Evolutionary conservation across 345 rosid genomes (phyloP).

Genomic region (Acer yangbiense): DNA sequence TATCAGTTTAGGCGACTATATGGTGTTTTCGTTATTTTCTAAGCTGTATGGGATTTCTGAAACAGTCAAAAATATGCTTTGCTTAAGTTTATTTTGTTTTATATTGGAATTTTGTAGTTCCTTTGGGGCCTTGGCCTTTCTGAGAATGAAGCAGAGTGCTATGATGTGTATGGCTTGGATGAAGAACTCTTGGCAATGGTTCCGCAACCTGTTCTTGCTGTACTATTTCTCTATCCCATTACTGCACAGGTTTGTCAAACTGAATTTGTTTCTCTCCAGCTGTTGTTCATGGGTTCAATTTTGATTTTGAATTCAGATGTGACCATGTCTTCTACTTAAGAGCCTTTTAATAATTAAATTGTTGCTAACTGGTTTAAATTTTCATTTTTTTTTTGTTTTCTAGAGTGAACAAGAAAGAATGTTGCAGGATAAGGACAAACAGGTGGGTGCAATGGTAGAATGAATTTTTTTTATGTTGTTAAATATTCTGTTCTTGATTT

Average conservation of each 20-base stretch:
- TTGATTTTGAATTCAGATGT: background rate
- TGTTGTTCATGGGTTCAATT: background rate
- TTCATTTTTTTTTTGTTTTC: conserved; percentile 8
- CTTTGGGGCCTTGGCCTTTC: conserved; percentile 86
- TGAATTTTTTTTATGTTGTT: background rate
- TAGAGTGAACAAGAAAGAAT: conserved; percentile 86
- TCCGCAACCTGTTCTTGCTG: conserved; percentile 91
- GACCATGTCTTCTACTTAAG: background rate
- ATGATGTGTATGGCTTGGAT: conserved; percentile 89
- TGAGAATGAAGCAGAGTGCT: conserved; percentile 68
- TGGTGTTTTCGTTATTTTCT: background rate
- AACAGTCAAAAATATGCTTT: background rate
- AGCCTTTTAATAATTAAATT: background rate
- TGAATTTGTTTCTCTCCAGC: conserved; percentile 3
- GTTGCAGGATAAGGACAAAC: conserved; percentile 51
- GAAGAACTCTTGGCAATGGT: conserved; percentile 86
- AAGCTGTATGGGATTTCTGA: background rate
- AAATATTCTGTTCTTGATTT: conserved; percentile 1
- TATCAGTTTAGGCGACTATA: background rate
- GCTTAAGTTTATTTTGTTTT: conserved; percentile 10
- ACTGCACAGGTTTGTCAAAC: conserved; percentile 61
- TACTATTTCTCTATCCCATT: conserved; percentile 83
- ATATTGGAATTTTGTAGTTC: conserved; percentile 45
- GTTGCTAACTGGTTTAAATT: conserved; percentile 13
- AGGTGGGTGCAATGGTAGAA: conserved; percentile 37